Conservation (phyloP, 2,329 filamentous ascomycete genomes). For the Dactylellina parvicollis region DNA sequence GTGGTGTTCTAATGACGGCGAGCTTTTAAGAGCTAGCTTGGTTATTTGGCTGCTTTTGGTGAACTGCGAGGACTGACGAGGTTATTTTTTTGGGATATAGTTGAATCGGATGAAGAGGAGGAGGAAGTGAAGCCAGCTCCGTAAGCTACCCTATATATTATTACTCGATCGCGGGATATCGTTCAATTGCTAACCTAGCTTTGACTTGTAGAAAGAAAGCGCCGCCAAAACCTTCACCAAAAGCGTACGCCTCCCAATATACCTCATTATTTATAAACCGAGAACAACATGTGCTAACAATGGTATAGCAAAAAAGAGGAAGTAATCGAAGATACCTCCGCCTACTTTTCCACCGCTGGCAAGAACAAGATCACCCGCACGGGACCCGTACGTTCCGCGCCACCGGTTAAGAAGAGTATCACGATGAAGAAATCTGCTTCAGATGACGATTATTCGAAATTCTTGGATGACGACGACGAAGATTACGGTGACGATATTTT, state of each 20-base stretch:
- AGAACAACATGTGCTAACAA: neutral
- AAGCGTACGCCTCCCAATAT: constrained; percentile 31
- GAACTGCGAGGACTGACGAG: constrained; percentile 4
- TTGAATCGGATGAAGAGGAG: constrained; percentile 61
- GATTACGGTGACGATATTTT: constrained; percentile 86
- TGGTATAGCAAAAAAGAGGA: constrained; percentile 63
- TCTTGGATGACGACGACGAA: constrained; percentile 74
- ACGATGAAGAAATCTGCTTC: constrained; percentile 62
- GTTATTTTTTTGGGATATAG: constrained; percentile 43
- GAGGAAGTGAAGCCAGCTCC: constrained; percentile 57
- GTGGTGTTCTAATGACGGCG: neutral
- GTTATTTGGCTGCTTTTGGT: no score
- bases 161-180: neutral
- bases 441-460: constrained; percentile 69
- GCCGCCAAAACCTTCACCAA: constrained; percentile 52
- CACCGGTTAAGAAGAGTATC: constrained; percentile 62
- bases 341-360: constrained; percentile 69
- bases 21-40: constrained; percentile 1
- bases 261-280: neutral
- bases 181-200: constrained; percentile 23
- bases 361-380: constrained; percentile 69
- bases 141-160: constrained; percentile 17
- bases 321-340: constrained; percentile 67
- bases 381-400: constrained; percentile 61
- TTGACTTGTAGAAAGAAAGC: constrained; percentile 66